Evolutionary conservation across 192 early-diverging fungal species (phyloP).

Genomic region (Gaertneriomyces sp.): DNA sequence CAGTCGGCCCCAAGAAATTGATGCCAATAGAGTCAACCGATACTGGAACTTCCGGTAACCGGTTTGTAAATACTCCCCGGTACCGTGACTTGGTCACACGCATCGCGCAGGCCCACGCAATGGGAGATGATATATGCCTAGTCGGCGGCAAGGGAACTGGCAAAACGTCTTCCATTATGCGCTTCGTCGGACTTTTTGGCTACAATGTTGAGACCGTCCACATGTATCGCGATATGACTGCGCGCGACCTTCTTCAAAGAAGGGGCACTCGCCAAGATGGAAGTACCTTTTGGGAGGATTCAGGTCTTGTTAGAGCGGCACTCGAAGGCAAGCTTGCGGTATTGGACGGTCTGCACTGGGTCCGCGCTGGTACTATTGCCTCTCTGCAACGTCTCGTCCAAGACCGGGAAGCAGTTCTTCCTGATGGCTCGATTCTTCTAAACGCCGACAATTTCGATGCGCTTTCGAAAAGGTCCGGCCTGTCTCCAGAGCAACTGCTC

Average conservation of each 20-base stretch:
- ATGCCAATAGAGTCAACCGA: conserved; percentile 6
- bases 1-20: background rate
- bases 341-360: conserved; percentile 68
- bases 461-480: conserved; percentile 45
- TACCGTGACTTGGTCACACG: conserved; percentile 25
- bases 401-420: conserved; percentile 67
- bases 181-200: conserved; percentile 54
- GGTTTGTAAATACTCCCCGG: conserved; percentile 30
- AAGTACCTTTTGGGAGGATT: conserved; percentile 74
- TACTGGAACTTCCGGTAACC: conserved; percentile 7
- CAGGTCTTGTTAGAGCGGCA: conserved; percentile 67
- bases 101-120: conserved; percentile 35
- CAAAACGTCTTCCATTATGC: conserved; percentile 63
- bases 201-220: conserved; percentile 69
- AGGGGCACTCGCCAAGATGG: conserved; percentile 66
- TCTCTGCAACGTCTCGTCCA: conserved; percentile 60
- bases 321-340: conserved; percentile 68
- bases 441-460: conserved; percentile 52
- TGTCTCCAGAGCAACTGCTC: conserved; percentile 47
- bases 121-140: conserved; percentile 59
- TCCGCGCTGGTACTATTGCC: conserved; percentile 67
- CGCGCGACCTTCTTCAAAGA: conserved; percentile 73
- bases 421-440: conserved; percentile 62
- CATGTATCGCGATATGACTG: conserved; percentile 75
- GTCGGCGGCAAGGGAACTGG: conserved; percentile 72